Conservation (phyloP, 2,329 filamentous ascomycete genomes). For the Sclerotinia borealis region DNA sequence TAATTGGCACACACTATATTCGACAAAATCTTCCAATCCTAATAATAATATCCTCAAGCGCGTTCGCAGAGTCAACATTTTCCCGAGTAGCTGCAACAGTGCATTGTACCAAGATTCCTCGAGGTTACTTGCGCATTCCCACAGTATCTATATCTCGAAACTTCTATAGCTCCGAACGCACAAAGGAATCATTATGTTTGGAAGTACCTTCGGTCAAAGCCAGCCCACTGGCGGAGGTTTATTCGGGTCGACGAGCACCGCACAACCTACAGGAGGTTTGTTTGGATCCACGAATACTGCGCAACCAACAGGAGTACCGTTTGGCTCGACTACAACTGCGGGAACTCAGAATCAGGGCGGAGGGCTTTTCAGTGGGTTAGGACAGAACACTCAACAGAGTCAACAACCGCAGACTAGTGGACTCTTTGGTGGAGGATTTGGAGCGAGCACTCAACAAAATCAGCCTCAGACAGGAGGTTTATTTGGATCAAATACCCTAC, state of each 20-base stretch:
- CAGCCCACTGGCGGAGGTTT: conserved; percentile 23
- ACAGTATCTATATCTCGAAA: neutral
- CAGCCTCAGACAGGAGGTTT: conserved; percentile 19
- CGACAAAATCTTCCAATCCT: neutral
- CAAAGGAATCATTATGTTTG: conserved; percentile 21
- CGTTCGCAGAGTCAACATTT: conserved; percentile 7
- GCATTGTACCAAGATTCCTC: neutral
- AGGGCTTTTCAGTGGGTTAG: conserved; percentile 19
- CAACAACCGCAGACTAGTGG: conserved; percentile 30
- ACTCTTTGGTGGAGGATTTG: conserved; percentile 22
- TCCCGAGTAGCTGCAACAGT: conserved; percentile 3
- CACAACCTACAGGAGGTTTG: conserved; percentile 14
- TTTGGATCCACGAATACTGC: conserved; percentile 17
- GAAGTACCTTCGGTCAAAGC: conserved; percentile 20
- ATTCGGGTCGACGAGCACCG: conserved; percentile 18
- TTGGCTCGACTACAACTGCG: conserved; percentile 33
- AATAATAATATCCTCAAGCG: conserved; percentile 6
- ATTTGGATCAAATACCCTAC: conserved; percentile 13
- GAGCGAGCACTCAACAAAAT: conserved; percentile 25
- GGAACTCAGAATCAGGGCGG: conserved; percentile 25
- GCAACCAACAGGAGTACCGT: conserved; percentile 32
- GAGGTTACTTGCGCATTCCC: neutral
- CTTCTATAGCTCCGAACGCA: neutral
- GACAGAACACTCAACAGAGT: conserved; percentile 22
- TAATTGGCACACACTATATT: neutral